Evolutionary conservation across 2,329 filamentous ascomycete species (phyloP).

Genomic region (Arthrinium phaeospermum): DNA sequence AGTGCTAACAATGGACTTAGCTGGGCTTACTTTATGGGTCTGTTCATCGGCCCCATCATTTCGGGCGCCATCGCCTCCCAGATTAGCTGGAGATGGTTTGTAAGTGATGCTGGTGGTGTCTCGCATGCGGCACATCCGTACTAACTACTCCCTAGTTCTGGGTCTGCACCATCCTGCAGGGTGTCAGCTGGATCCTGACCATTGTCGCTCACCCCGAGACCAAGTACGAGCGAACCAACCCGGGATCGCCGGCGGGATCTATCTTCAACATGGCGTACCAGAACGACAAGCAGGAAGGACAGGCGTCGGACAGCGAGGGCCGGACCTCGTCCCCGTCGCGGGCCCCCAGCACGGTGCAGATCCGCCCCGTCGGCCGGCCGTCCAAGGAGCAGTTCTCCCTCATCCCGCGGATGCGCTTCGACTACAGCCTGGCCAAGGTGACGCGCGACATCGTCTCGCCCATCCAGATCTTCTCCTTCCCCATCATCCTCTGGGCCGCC

Average conservation of each 20-base stretch:
- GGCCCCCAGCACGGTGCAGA: neutral
- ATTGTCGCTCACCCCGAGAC: slow-evolving; percentile 37
- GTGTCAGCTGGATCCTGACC: slow-evolving; percentile 35
- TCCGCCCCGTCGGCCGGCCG: slow-evolving; percentile 24
- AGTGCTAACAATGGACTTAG: slow-evolving; percentile 20
- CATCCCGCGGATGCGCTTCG: slow-evolving; percentile 31
- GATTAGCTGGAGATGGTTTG: slow-evolving; percentile 40
- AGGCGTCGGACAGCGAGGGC: neutral
- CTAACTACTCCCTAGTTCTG: slow-evolving; percentile 32
- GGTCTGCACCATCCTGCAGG: slow-evolving; percentile 40
- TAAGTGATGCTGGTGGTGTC: slow-evolving; percentile 24
- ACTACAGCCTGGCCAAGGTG: slow-evolving; percentile 28
- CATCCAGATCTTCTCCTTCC: slow-evolving; percentile 35
- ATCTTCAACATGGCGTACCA: slow-evolving; percentile 1
- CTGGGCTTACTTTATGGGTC: slow-evolving; percentile 40
- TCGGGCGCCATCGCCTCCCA: slow-evolving; percentile 38
- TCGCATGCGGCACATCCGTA: neutral
- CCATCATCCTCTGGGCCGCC: slow-evolving; percentile 38
- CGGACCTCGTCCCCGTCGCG: neutral
- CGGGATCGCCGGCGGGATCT: neutral
- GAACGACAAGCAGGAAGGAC: neutral
- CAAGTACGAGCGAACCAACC: slow-evolving; percentile 41
- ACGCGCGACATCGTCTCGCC: slow-evolving; percentile 37
- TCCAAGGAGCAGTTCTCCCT: slow-evolving; percentile 34
- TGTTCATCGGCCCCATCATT: slow-evolving; percentile 42